Evolutionary conservation across 2,329 filamentous ascomycete genomes (phyloP).

Genomic region (Septoria petroselini): DNA sequence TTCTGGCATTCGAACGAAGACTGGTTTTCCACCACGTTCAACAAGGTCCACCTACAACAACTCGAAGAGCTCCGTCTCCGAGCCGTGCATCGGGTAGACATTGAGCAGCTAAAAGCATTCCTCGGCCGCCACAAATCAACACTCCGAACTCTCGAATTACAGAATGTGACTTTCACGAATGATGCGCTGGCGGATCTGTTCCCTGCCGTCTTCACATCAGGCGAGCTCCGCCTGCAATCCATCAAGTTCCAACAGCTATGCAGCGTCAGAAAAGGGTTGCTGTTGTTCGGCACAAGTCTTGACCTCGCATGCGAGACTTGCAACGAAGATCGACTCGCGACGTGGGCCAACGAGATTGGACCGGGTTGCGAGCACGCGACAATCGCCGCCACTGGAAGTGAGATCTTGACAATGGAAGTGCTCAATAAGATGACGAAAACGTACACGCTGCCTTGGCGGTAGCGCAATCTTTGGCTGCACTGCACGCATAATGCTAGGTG

Average conservation of each 20-base stretch:
- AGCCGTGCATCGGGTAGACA: slow-evolving; percentile 9
- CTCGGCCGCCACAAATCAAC: slow-evolving; percentile 11
- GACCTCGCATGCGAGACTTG: slow-evolving; percentile 9
- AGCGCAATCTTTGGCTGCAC: neutral
- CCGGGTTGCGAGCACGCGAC: slow-evolving; percentile 11
- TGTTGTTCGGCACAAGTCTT: slow-evolving; percentile 10
- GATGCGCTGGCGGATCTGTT: slow-evolving; percentile 4
- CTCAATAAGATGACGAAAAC: slow-evolving; percentile 2
- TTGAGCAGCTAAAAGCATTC: slow-evolving; percentile 7
- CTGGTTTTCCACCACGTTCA: slow-evolving; percentile 10
- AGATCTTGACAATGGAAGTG: neutral
- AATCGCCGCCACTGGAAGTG: slow-evolving; percentile 1
- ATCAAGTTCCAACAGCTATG: slow-evolving; percentile 19
- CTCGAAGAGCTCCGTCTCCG: slow-evolving; percentile 7
- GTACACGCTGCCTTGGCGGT: slow-evolving; percentile 2
- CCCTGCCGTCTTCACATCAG: slow-evolving; percentile 4
- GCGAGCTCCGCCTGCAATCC: slow-evolving; percentile 2
- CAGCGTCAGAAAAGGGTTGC: slow-evolving; percentile 3
- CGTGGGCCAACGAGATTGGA: slow-evolving; percentile 6
- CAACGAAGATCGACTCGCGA: slow-evolving; percentile 8
- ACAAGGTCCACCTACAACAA: slow-evolving; percentile 7
- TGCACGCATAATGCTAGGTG: neutral
- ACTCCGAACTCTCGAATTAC: slow-evolving; percentile 7
- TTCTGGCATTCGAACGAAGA: slow-evolving; percentile 11
- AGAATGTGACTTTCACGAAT: slow-evolving; percentile 13